A percentile compares a stretch with the other conserved stretches of the same genome.
Evolutionary conservation across 805 yeast genomes (phyloP).

Genomic region (Kluyveromyces lactis): DNA sequence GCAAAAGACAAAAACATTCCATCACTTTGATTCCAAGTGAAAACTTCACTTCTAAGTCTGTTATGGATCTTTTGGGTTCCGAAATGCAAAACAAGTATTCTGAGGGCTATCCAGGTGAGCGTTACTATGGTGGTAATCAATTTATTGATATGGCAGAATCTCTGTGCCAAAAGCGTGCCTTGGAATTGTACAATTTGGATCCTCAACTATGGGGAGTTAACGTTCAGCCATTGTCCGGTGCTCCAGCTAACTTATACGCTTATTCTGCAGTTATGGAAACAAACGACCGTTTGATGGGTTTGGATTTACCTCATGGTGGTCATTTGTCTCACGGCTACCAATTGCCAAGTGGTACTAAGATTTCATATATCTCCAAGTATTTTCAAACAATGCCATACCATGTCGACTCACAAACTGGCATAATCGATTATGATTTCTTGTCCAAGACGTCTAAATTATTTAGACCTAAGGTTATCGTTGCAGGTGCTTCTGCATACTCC

Average conservation of each 20-base stretch:
- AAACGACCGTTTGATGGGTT: conserved; percentile 93
- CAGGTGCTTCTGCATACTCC: conserved; percentile 96
- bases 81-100: conserved; percentile 97
- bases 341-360: conserved; percentile 73
- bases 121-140: conserved; percentile 97
- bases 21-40: conserved; percentile 92
- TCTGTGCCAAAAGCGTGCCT: conserved; percentile 85
- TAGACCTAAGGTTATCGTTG: conserved; percentile 92
- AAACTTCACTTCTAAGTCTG: conserved; percentile 92
- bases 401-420: conserved; percentile 74
- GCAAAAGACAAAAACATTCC: conserved; percentile 81
- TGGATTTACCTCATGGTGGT: conserved; percentile 97
- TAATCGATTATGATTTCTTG: conserved; percentile 85
- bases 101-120: conserved; percentile 96
- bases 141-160: conserved; percentile 86
- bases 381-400: conserved; percentile 98
- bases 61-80: conserved; percentile 88
- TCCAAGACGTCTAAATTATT: conserved; percentile 74
- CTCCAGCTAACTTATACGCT: conserved; percentile 92
- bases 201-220: conserved; percentile 94
- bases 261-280: conserved; percentile 84
- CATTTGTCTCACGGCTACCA: conserved; percentile 97
- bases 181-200: conserved; percentile 69
- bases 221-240: conserved; percentile 91
- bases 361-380: conserved; percentile 85